phyloP scores from a whole-genome alignment of 805 yeast species.

The Yamadazyma paraphyllophila region DNA sequence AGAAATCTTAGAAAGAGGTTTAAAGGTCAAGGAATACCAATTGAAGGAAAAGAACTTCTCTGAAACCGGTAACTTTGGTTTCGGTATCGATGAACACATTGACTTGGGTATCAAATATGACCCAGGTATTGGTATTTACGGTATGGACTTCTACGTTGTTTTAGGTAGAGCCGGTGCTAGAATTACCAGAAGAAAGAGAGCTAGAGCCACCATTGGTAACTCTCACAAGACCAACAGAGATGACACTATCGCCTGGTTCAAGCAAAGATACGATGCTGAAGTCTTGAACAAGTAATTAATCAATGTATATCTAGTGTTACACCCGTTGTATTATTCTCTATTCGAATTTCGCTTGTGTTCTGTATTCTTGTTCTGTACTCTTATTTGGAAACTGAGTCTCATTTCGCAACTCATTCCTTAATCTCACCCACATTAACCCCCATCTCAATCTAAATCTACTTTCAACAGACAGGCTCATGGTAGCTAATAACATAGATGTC shows the following conservation, averaged over 20 bases:
- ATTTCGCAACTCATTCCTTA: too few species aligned
- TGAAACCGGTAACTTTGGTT: constrained; percentile 99
- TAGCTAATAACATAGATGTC: constrained; percentile 22
- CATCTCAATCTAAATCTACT: too few species aligned
- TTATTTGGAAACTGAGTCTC: too few species aligned
- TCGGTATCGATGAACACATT: constrained; percentile 99
- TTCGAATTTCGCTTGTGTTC: too few species aligned
- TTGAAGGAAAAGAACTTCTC: constrained; percentile 93
- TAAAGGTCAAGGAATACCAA: constrained; percentile 99
- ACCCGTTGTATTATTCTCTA: neutral
- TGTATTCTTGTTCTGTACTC: too few species aligned
- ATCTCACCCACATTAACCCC: neutral
- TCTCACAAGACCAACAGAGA: constrained; percentile 88
- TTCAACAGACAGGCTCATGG: too few species aligned
- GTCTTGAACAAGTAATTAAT: constrained; percentile 71
- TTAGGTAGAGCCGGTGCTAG: constrained; percentile 99
- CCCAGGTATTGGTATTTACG: constrained; percentile 99
- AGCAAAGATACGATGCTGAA: constrained; percentile 99
- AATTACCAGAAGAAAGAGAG: constrained; percentile 98
- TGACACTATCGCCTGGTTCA: constrained; percentile 98
- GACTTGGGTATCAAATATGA: constrained; percentile 99
- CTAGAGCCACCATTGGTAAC: constrained; percentile 85
- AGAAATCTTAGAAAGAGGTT: constrained; percentile 99
- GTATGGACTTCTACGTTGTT: constrained; percentile 99
- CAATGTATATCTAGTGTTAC: constrained; percentile 8